Conservation (phyloP, 1,284 basidiomycete genomes). For the Golubevia pallescens region DNA sequence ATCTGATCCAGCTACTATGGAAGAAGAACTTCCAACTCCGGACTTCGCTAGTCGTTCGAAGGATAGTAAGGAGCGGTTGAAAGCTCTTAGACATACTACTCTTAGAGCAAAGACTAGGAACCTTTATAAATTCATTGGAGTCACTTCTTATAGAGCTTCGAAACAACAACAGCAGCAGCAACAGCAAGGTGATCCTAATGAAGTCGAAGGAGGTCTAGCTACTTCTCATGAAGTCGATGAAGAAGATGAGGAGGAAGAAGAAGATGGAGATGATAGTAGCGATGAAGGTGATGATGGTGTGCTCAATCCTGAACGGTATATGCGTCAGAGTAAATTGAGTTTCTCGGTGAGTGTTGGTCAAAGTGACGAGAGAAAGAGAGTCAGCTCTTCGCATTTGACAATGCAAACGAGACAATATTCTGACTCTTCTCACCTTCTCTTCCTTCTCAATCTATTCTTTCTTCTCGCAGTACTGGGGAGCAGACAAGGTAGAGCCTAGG, state of each 20-base stretch:
- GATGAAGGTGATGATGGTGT: constrained; percentile 30
- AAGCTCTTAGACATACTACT: constrained; percentile 41
- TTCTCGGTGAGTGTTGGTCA: constrained; percentile 26
- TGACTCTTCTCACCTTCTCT: too few species aligned
- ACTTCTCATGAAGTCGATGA: constrained; percentile 34
- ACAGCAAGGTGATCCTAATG: constrained; percentile 1
- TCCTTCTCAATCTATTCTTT: too few species aligned
- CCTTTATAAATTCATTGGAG: constrained; percentile 44
- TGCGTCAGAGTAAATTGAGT: constrained; percentile 41
- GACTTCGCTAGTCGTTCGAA: constrained; percentile 40
- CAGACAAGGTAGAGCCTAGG: constrained; percentile 28
- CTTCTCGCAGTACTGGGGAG: constrained; percentile 27
- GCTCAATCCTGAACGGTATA: constrained; percentile 25
- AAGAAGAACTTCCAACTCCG: not conserved
- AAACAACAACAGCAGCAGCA: constrained; percentile 3
- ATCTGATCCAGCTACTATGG: too few species aligned
- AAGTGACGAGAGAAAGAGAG: too few species aligned
- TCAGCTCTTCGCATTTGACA: too few species aligned
- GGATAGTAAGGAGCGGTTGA: constrained; percentile 46
- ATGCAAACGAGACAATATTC: too few species aligned
- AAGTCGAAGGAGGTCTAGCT: constrained; percentile 9
- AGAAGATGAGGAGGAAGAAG: constrained; percentile 21
- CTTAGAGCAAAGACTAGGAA: constrained; percentile 47
- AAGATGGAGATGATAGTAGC: constrained; percentile 11
- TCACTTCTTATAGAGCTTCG: constrained; percentile 29